phyloP scores from a whole-genome alignment of 768 basidiomycete genomes.

The Leccinellum albellum region DNA sequence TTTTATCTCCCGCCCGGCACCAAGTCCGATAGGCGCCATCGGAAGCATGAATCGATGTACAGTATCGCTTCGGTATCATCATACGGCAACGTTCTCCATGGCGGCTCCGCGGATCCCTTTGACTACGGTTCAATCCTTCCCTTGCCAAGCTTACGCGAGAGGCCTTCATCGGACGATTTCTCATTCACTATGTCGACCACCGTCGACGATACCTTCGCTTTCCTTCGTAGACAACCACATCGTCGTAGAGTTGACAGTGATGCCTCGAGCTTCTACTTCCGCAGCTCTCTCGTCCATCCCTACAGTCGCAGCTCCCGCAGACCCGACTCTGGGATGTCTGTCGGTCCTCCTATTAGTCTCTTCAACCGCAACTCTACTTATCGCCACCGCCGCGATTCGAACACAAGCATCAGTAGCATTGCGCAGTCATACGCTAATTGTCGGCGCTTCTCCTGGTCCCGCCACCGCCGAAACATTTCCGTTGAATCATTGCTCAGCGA shows the following conservation, averaged over 20 bases:
- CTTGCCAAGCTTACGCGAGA: constrained; percentile 46
- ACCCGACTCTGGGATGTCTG: constrained; percentile 59
- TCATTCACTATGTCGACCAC: constrained; percentile 49
- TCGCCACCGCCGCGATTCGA: constrained; percentile 57
- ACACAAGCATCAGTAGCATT: constrained; percentile 53
- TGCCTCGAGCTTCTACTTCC: constrained; percentile 74
- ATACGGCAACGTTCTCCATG: constrained; percentile 63
- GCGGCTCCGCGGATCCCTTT: constrained; percentile 68
- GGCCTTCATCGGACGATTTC: constrained; percentile 59
- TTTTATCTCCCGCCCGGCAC: constrained; percentile 59
- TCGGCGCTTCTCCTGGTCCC: constrained; percentile 57
- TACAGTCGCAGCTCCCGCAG: constrained; percentile 51
- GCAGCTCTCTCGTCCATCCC: constrained; percentile 26
- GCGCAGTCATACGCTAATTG: constrained; percentile 54
- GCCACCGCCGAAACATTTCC: constrained; percentile 54
- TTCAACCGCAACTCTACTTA: constrained; percentile 63
- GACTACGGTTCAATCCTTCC: constrained; percentile 46
- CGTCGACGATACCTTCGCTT: constrained; percentile 75
- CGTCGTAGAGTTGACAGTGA: constrained; percentile 68
- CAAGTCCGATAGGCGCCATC: constrained; percentile 37
- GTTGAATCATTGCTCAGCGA: constrained; percentile 67
- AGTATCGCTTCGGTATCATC: constrained; percentile 81
- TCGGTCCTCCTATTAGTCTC: constrained; percentile 65
- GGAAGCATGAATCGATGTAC: constrained; percentile 55
- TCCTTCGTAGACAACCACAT: constrained; percentile 38